Conservation (phyloP, 306 rosid genomes). For the Cicer arietinum region DNA sequence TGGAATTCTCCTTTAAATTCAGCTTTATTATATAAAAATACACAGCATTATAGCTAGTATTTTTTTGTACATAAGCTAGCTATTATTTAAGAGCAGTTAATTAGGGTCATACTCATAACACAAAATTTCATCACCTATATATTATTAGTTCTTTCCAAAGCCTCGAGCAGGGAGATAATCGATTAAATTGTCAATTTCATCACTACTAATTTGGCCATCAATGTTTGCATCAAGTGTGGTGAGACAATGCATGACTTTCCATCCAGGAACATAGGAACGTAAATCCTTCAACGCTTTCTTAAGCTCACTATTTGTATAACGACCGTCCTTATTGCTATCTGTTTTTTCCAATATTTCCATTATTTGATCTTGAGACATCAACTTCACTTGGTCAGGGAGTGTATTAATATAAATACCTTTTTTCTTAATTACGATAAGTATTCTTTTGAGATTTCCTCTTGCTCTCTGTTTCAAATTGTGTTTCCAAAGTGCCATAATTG, state of each 20-base stretch:
- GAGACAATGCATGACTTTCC: not conserved
- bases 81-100: no score
- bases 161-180: not conserved
- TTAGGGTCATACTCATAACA: no score
- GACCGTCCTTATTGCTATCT: constrained; percentile 2
- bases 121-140: no score
- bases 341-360: not conserved
- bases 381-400: not conserved
- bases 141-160: not conserved
- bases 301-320: constrained; percentile 29
- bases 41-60: no score
- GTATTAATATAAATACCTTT: no score
- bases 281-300: constrained; percentile 30
- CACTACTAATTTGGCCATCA: constrained; percentile 29
- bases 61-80: no score
- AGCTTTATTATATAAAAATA: no score
- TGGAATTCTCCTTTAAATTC: no score
- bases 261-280: not conserved
- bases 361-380: not conserved
- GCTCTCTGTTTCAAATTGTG: no score
- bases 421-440: no score
- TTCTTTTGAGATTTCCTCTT: no score
- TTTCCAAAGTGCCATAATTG: no score
- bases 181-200: not conserved
- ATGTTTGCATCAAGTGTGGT: not conserved